Conservation (phyloP, 192 early-diverging fungal species). For the Lobosporangium transversale region DNA sequence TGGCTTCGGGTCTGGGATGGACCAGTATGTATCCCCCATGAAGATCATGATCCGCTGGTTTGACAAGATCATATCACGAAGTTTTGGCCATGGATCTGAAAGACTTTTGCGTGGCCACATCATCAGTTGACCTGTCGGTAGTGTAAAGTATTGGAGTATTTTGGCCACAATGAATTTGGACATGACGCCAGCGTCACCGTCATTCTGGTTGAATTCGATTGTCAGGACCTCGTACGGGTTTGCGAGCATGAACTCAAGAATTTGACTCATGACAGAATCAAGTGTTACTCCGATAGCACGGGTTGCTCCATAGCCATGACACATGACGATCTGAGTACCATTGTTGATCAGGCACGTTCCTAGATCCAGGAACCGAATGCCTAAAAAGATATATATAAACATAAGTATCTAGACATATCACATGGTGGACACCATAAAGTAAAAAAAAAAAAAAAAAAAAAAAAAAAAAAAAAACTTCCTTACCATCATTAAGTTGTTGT, state of each 20-base stretch:
- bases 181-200: conserved; percentile 19
- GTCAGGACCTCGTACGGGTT: conserved; percentile 55
- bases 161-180: conserved; percentile 21
- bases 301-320: conserved; percentile 33
- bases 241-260: conserved; percentile 35
- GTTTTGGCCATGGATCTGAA: conserved; percentile 28
- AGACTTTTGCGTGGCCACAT: conserved; percentile 11
- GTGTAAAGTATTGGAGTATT: conserved; percentile 42
- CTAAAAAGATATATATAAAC: conserved; percentile 8
- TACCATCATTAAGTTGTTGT: conserved; percentile 52
- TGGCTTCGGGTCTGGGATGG: conserved; percentile 27
- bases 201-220: conserved; percentile 50
- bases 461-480: conserved; percentile 1
- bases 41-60: conserved; percentile 52
- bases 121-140: conserved; percentile 19
- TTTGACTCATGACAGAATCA: conserved; percentile 33
- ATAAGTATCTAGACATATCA: no score
- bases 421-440: no score
- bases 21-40: conserved; percentile 27
- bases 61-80: conserved; percentile 51
- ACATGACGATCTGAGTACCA: conserved; percentile 36
- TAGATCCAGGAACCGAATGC: conserved; percentile 54
- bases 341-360: conserved; percentile 50
- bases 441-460: not conserved
- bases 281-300: conserved; percentile 39